These are phyloP conservation scores for Dactylellina drechsleri DNA, from an alignment of 2,329 filamentous ascomycete genomes.

Conservation along the genomic window DNA sequence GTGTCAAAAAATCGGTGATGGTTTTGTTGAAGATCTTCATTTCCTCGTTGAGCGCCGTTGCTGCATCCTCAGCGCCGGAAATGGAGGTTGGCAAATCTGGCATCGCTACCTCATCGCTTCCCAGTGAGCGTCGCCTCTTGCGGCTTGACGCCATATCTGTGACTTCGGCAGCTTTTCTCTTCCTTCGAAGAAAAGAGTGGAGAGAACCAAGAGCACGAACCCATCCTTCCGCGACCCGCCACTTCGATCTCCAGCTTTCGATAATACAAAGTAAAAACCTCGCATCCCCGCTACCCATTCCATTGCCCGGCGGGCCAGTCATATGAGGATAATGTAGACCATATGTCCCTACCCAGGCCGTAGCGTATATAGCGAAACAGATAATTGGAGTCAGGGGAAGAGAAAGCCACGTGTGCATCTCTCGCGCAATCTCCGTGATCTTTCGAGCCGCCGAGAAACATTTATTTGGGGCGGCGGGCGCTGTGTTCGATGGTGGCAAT, in stretches of 20 bases:
- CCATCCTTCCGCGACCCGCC: slow-evolving; percentile 57
- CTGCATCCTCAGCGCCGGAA: slow-evolving; percentile 34
- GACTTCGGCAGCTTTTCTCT: slow-evolving; percentile 46
- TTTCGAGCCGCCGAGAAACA: slow-evolving; percentile 72
- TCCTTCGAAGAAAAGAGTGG: slow-evolving; percentile 45
- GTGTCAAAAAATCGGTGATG: slow-evolving; percentile 47
- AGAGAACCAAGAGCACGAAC: slow-evolving; percentile 55
- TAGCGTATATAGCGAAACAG: slow-evolving; percentile 74
- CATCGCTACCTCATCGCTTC: slow-evolving; percentile 36
- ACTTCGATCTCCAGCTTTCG: slow-evolving; percentile 56
- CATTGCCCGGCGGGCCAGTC: slow-evolving; percentile 61
- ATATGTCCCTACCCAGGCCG: slow-evolving; percentile 74
- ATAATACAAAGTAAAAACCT: slow-evolving; percentile 54
- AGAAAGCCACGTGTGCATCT: slow-evolving; percentile 70
- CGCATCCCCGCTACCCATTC: slow-evolving; percentile 56
- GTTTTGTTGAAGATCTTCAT: slow-evolving; percentile 55
- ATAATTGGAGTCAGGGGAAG: slow-evolving; percentile 75
- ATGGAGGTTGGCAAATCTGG: slow-evolving; percentile 26
- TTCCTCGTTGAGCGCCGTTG: slow-evolving; percentile 37
- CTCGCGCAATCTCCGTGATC: slow-evolving; percentile 73
- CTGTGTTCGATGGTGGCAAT: slow-evolving; percentile 48
- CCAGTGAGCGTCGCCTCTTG: slow-evolving; percentile 46
- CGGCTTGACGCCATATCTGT: slow-evolving; percentile 49
- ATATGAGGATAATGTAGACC: slow-evolving; percentile 75
- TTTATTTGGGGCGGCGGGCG: slow-evolving; percentile 68